Evolutionary conservation across 176 grass and related monocot genomes (phyloP).

Genomic region (Cenchrus purpureus): DNA sequence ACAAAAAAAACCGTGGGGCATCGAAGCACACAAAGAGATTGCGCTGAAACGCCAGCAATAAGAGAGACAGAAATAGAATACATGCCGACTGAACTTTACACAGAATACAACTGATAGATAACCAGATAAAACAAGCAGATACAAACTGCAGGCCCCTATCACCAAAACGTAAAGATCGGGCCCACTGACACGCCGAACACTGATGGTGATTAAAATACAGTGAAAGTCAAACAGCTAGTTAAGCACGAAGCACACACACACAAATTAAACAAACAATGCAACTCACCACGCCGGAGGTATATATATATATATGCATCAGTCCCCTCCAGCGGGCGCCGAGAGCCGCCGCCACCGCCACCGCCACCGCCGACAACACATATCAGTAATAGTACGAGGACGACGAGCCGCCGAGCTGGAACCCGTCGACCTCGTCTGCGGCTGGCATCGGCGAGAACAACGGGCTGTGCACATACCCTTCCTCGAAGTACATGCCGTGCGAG

Average conservation of each 20-base stretch:
- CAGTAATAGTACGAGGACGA: slow-evolving; percentile 66
- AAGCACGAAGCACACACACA: background rate
- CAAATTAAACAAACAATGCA: background rate
- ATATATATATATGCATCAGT: background rate
- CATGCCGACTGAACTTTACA: slow-evolving; percentile 19
- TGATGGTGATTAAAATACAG: background rate
- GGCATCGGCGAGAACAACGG: slow-evolving; percentile 87
- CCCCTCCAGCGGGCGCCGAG: slow-evolving; percentile 22
- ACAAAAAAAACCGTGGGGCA: too few relatives aligned
- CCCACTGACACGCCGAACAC: background rate
- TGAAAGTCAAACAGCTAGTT: background rate
- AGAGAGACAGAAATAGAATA: background rate
- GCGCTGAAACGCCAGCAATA: slow-evolving; percentile 11
- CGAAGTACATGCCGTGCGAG: slow-evolving; percentile 67
- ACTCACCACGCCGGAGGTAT: slow-evolving; percentile 27
- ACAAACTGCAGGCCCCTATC: background rate
- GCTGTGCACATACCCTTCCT: slow-evolving; percentile 90
- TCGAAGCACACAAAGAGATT: too few relatives aligned
- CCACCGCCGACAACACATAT: background rate
- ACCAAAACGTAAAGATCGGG: slow-evolving; percentile 13
- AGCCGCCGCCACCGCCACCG: background rate
- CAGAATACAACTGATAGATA: background rate
- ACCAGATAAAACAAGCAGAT: background rate
- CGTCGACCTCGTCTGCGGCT: slow-evolving; percentile 70
- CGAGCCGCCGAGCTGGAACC: slow-evolving; percentile 76